phyloP scores from a whole-genome alignment of 2,329 filamentous ascomycete species.

The Fusarium coffeatum region DNA sequence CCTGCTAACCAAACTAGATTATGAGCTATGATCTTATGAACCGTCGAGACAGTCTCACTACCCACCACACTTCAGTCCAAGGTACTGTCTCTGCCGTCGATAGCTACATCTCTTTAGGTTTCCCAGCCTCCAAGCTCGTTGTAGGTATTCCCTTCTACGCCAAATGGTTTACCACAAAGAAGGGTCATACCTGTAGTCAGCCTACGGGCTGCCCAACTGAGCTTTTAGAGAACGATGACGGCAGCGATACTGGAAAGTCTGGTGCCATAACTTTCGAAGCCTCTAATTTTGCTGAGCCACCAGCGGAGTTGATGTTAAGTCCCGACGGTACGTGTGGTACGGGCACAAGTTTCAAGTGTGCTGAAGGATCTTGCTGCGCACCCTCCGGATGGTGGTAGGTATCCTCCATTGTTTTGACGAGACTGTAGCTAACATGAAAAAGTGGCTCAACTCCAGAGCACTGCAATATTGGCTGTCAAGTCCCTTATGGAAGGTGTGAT shows the following conservation, averaged over 20 bases:
- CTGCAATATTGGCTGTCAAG: conserved; percentile 39
- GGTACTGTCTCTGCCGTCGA: conserved; percentile 66
- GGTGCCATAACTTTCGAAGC: conserved; percentile 56
- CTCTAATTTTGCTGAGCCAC: conserved; percentile 42
- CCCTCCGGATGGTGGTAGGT: conserved; percentile 41
- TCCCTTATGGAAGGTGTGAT: conserved; percentile 32
- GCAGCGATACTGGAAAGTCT: conserved; percentile 66
- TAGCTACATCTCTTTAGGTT: conserved; percentile 69
- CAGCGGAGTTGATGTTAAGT: conserved; percentile 32
- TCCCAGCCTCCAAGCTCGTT: conserved; percentile 67
- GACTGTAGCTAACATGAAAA: not conserved
- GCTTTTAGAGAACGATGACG: conserved; percentile 68
- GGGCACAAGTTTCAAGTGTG: conserved; percentile 32
- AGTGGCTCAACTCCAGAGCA: conserved; percentile 38
- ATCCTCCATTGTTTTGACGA: fast-evolving
- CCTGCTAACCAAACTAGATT: conserved; percentile 51
- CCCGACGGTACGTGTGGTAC: conserved; percentile 37
- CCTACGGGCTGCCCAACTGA: conserved; percentile 70
- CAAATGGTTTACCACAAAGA: conserved; percentile 72
- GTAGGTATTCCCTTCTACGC: conserved; percentile 76
- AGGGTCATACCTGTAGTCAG: conserved; percentile 56
- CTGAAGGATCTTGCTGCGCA: conserved; percentile 28
- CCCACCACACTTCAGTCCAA: conserved; percentile 71
- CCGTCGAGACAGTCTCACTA: conserved; percentile 72
- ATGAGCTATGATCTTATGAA: conserved; percentile 82